Evolutionary conservation across 139 green algal genomes (phyloP), one percentile per base, ranked within the genome.

Genomic region (Spirogloea muscicola): DNA sequence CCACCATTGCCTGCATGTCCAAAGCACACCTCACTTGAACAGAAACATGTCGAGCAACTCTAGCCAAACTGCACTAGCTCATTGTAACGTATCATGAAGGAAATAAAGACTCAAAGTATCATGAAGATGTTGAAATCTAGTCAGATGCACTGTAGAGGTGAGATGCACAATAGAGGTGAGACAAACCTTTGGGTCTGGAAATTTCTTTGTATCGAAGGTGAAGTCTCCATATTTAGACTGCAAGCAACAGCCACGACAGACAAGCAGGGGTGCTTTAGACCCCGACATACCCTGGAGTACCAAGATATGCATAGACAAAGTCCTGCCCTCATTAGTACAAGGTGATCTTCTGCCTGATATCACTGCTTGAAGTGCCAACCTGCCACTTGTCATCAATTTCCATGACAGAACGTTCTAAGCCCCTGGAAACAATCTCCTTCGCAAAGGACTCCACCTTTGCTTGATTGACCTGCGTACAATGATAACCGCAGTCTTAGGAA

Each of bases 351-450:
- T n/a, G n/a, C 25, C 34, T 25, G n/a, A n/a, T n/a, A 5, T 34
- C 46, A 55, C 46, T 31, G 21, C 21, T 55, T n/a, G n/a, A n/a
- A n/a, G n/a, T n/a, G n/a, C n/a, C n/a, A n/a, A 76, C 67, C 71
- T 82, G 74, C 80, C 80, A 89, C 43, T 76, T 85, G 48, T 85
- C 68, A 70, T 91, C 86, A 41, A 91, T 90, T 52, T 85, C 72
- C 58, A 91, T 86, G 58, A 89, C 79, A 31, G 69, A 80, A 5
- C 72, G 34, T 7, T 31, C 41, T 38, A 90, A 58, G 2, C 74
- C 77, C 25, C 81, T 52, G 1, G 81, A 66, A 25, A 82, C 65
- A 73, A 91, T 90, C 75, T 91, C 80, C 6, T 69, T 62, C n/a
- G 86, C 85, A 57, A 85, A 91, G 21, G 59, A 29, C 34, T 89